Evolutionary conservation across 2,329 filamentous ascomycete species (phyloP), one percentile per base, ranked within the genome.

Genomic region (Ascochyta clinopodiicola): DNA sequence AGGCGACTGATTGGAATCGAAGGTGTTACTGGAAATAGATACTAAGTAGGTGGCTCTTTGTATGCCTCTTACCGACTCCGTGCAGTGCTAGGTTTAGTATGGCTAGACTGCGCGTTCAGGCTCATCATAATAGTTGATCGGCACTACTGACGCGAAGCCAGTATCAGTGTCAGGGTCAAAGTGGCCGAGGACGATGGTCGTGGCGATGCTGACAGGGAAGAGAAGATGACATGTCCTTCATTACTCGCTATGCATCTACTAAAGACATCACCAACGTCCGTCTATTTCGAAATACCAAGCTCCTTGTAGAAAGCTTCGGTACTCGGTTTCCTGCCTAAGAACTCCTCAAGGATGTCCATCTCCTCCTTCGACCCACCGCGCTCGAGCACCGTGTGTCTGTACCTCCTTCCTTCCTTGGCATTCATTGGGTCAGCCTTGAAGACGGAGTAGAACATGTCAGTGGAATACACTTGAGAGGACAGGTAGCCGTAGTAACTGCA

Each of bases 371-470:
- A 88, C 0, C 91, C 91, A 34, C 91, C 91, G 61, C 85, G 86
- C 78, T 93, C 88, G 4, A 95, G 79, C 21, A 95, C 90, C 0
- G 86, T 89, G 75, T 92, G 88, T 49, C 91, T 83, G 77, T 94
- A 95, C 55, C 90, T 78, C 13, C 90, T 82, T 1, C 91, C 91
- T 71, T 92, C 86, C 62, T 83, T 84, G 29, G 81, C 82, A 72
- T 92, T 85, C 90, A 94, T 92, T 0, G 91, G 91, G 72, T 93
- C 82, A 64, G 84, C 81, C 79, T 88, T 88, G 79, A 95, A 95
- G 42, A 90, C 87, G 0, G 84, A 84, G 77, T 91, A 87, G 81
- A 94, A 96, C 90, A 96, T 94, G 75, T 96, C 91, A 24, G 88
- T 84, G 21, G 87, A 90, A 77, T 93, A 95, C 17, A 95, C 91